Base-by-base conservation (phyloP, 352 stramenopile genomes). In the Globisporangium paroecandrum region DNA sequence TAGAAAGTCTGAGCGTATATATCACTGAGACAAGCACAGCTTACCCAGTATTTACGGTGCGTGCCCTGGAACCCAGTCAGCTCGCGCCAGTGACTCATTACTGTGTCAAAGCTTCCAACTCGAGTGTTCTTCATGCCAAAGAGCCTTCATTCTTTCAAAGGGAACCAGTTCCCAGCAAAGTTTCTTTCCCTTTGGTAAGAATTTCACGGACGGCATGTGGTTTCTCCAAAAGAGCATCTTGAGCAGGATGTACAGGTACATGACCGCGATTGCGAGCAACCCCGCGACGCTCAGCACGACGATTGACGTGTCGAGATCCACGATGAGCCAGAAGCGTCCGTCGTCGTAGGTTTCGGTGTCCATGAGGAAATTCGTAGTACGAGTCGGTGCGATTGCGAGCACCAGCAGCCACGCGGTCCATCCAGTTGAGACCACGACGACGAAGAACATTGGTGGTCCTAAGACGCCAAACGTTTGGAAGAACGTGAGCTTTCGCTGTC, bases 31-130 rank as follows among this genome's bases (percentile, higher is more conserved):
- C 29, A 4, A 32, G 29, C 29, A 32, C 4, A 32, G 7, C 3
- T 32, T 32, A 82, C 76, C 73, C 76, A 82, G 24, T 78, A 62
- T 53, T 82, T 82, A 9, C 76, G 68, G 47, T 77, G 43, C 36
- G 68, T 70, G 25, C 70, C 73, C 22, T 66, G 62, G 53, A 78
- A 77, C 0, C 64, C 64, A 1, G 70, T 80, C 8, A 80, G 58
- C 9, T 78, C 69, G 34, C 68, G 69, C 12, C 72, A 66, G n/a
- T 70, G 57, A 9, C 10, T 15, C 15, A 25, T 34, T 22, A 68
- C 46, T 15, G 54, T 15, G 10, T 27, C 32, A 24, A 49, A 15
- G 62, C 38, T 13, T 69, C 59, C 18, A 22, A 29, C 36, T 68
- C 64, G 13, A 68, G 51, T 9, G 68, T 29, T 15, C 59, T 55